Conservation (phyloP, 2,329 filamentous ascomycete genomes). For the Ambrosiella beaveri region DNA sequence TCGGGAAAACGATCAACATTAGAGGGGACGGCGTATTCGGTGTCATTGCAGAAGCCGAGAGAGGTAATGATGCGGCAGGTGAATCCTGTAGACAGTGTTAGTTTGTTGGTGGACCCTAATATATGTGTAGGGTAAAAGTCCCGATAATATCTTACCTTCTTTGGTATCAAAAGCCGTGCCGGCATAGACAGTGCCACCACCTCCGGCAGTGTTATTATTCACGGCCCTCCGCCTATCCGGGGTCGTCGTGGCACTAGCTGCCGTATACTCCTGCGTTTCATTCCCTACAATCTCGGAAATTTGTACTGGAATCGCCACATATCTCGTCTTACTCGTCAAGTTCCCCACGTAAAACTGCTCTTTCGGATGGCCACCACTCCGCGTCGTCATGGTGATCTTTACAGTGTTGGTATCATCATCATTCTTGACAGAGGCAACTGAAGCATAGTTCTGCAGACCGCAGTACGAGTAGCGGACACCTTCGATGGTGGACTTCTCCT, state of each 20-base stretch:
- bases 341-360: constrained; percentile 75
- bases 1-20: constrained; percentile 49
- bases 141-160: constrained; percentile 36
- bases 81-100: constrained; percentile 31
- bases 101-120: background rate
- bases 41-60: constrained; percentile 73
- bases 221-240: constrained; percentile 3
- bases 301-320: constrained; percentile 56
- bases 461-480: constrained; percentile 72
- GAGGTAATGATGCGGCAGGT: constrained; percentile 79
- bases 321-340: constrained; percentile 54
- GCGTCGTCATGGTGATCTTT: constrained; percentile 48
- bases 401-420: constrained; percentile 31
- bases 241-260: constrained; percentile 8
- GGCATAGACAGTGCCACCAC: constrained; percentile 61
- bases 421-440: constrained; percentile 38
- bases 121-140: background rate
- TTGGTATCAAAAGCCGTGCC: constrained; percentile 63
- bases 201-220: constrained; percentile 28
- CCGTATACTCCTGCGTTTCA: constrained; percentile 18
- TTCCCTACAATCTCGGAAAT: constrained; percentile 34
- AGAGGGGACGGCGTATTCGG: constrained; percentile 79
- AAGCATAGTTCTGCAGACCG: constrained; percentile 50
- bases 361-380: constrained; percentile 51
- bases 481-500: constrained; percentile 38